These are phyloP conservation scores for Thuidium tamariscinum DNA, from an alignment of 225 moss, liverwort and hornwort species.

Conservation along the genomic window DNA sequence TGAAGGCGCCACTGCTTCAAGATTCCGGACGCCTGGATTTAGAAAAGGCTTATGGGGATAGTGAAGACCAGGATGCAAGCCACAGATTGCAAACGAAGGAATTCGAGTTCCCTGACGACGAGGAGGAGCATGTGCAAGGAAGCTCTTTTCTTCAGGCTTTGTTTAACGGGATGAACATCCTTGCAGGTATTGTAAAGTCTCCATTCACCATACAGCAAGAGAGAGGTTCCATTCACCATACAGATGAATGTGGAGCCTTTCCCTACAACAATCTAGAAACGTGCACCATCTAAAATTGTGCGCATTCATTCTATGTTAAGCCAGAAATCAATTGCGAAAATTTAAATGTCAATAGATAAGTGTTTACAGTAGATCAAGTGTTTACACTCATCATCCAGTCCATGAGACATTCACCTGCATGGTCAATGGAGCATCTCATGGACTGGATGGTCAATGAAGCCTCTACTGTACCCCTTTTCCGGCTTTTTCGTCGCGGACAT, in stretches of 20 bases:
- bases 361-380: not conserved
- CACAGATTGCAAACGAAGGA: not conserved
- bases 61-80: not conserved
- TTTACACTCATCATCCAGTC: not conserved
- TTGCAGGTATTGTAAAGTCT: slow-evolving; percentile 44
- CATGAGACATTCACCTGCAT: not conserved
- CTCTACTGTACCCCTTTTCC: not conserved
- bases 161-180: slow-evolving; percentile 81
- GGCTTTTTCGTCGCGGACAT: not conserved
- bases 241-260: not conserved
- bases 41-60: not conserved
- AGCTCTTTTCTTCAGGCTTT: slow-evolving; percentile 76
- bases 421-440: not conserved
- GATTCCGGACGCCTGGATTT: slow-evolving; percentile 1
- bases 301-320: no score
- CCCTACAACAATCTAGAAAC: not conserved
- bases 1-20: slow-evolving; percentile 39
- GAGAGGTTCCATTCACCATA: not conserved
- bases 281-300: not conserved
- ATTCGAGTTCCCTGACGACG: not conserved
- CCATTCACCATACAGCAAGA: not conserved
- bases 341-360: not conserved
- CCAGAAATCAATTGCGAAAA: not conserved
- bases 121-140: slow-evolving; percentile 10
- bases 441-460: not conserved